Base-by-base conservation (phyloP, 352 stramenopile genomes). In the Globisporangium paroecandrum region DNA sequence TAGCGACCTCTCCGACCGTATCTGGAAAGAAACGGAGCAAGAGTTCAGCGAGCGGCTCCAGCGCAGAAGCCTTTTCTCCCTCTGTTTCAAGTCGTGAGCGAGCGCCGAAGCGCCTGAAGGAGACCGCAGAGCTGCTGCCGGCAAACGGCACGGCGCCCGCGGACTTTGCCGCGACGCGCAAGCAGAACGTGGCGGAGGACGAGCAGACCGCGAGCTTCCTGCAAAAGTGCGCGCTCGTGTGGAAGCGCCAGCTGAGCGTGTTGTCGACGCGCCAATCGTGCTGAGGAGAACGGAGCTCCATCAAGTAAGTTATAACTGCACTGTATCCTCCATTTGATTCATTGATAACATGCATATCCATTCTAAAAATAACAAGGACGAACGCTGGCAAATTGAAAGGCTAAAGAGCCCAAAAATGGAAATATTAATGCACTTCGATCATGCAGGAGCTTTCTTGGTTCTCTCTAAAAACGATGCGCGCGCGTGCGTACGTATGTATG, bases 231-330 rank as follows among this genome's bases (percentile, higher is more conserved):
- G 75, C 71, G 1, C 66, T 64, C 20, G 34, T 79, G 43, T 82
- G 75, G 75, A 70, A 76, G 63, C 68, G 54, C 46, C 75, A 81
- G 61, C 58, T 79, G 20, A 65, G 62, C 27, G 29, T 36, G 9
- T 22, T 72, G 41, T 41, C 62, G 5, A 43, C 59, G 46, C 66
- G 61, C 24, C 66, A 53, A 10, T 51, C 58, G 58, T 61, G 32
- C 5, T 27, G 25, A 60, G 24, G 55, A 32, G 27, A 22, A n/a
- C 20, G 25, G 51, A 57, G 51, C 51, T n/a, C 24, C 10, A 15
- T 25, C 54, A 60, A 60, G 55, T 62, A 62, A 62, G 56, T 62
- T 62, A 62, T 62, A 60, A 27, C 27, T 41, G 18, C 18, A 46
- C 25, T 1, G 18, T 20, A 51, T 51, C 18, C 20, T n/a, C 15